Conservation (phyloP, 225 moss, liverwort and hornwort genomes). For the Physcomitrellopsis africana region DNA sequence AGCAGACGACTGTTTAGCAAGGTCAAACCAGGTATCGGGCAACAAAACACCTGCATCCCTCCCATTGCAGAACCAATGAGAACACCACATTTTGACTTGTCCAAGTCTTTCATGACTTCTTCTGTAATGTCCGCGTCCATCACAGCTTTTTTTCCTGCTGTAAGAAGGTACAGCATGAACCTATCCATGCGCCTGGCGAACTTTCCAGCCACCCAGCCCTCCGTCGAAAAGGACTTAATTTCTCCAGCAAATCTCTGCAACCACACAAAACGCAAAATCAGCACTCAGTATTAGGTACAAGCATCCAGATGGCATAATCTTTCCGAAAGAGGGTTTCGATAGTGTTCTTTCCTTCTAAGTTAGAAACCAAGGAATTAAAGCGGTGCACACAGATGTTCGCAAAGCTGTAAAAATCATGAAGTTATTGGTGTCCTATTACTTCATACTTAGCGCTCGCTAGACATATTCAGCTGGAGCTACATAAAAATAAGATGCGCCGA, state of each 20-base stretch:
- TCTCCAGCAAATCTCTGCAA: slow-evolving; percentile 67
- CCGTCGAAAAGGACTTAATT: slow-evolving; percentile 60
- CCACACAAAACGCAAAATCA: slow-evolving; percentile 20
- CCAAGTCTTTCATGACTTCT: slow-evolving; percentile 54
- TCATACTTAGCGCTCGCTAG: slow-evolving; percentile 2
- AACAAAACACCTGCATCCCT: slow-evolving; percentile 55
- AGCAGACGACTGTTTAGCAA: background rate
- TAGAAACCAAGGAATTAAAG: background rate
- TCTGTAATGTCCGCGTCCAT: slow-evolving; percentile 53
- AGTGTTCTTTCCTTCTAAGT: background rate
- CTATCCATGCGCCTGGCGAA: slow-evolving; percentile 66
- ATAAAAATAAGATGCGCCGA: slow-evolving; percentile 3
- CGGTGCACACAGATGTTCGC: background rate
- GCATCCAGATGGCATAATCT: background rate
- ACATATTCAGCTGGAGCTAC: background rate
- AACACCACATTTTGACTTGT: slow-evolving; percentile 60
- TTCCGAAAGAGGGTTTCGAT: background rate
- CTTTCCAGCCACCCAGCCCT: slow-evolving; percentile 61
- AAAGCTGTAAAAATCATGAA: slow-evolving; percentile 1
- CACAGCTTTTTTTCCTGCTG: slow-evolving; percentile 63
- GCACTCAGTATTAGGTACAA: background rate
- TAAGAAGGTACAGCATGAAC: slow-evolving; percentile 63
- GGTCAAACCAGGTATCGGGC: background rate
- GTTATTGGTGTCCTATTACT: no score
- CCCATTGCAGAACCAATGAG: slow-evolving; percentile 71